These are phyloP conservation scores for Ceraceosorus guamensis DNA, from an alignment of 1,284 basidiomycete genomes.

Conservation along the genomic window DNA sequence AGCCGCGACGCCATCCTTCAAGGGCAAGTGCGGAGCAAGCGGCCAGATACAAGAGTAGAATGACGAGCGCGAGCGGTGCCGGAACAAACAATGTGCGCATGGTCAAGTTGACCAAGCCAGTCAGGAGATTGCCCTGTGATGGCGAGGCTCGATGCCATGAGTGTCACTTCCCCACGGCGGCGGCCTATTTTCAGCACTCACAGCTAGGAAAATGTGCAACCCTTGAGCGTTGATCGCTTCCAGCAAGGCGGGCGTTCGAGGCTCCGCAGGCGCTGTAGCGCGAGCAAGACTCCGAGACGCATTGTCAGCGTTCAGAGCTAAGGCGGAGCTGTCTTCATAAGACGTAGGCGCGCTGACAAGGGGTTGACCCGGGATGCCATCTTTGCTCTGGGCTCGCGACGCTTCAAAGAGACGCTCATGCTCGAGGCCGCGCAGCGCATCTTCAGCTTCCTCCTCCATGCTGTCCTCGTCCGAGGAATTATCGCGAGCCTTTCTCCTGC, in stretches of 20 bases:
- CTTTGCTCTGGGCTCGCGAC: background rate
- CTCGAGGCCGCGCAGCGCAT: background rate
- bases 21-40: slow-evolving; percentile 53
- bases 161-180: background rate
- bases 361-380: background rate
- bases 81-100: slow-evolving; percentile 74
- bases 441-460: background rate
- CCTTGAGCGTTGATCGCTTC: slow-evolving; percentile 77
- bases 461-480: background rate
- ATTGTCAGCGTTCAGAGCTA: background rate
- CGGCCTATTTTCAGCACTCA: slow-evolving; percentile 50
- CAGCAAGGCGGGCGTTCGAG: slow-evolving; percentile 59
- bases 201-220: slow-evolving; percentile 70
- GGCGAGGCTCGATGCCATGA: background rate
- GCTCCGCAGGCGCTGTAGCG: too few relatives aligned
- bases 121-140: slow-evolving; percentile 68
- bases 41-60: slow-evolving; percentile 62
- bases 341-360: background rate
- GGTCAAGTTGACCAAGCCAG: slow-evolving; percentile 74
- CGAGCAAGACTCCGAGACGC: too few relatives aligned
- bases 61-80: slow-evolving; percentile 57
- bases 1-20: slow-evolving; percentile 5
- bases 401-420: background rate
- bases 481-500: background rate
- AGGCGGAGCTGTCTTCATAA: background rate